phyloP scores from a whole-genome alignment of 306 rosid species.

The Prunus salicina region DNA sequence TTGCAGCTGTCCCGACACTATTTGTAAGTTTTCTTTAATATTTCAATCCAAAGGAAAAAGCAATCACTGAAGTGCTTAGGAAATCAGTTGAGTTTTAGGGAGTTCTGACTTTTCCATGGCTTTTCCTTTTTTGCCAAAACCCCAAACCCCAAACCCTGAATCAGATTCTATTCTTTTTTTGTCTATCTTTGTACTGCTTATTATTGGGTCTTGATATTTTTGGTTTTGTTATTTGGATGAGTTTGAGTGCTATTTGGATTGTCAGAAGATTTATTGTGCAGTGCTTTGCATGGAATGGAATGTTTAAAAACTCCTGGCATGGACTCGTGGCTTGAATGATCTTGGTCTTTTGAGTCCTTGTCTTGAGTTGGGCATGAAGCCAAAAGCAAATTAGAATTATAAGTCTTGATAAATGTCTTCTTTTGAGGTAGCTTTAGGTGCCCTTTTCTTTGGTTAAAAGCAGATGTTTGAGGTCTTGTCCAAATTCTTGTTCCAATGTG shows the following conservation, averaged over 20 bases:
- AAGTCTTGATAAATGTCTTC: not conserved
- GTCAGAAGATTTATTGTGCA: not conserved
- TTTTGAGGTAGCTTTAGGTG: not conserved
- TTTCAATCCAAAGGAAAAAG: not conserved
- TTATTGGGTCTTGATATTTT: not conserved
- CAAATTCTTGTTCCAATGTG: not conserved
- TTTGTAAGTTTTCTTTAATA: conserved; percentile 48
- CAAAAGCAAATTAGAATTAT: not conserved
- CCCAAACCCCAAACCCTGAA: not conserved
- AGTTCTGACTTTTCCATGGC: not conserved
- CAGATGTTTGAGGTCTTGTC: not conserved
- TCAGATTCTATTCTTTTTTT: not conserved
- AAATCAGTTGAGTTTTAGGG: not conserved
- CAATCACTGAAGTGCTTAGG: not conserved
- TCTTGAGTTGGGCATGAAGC: not conserved
- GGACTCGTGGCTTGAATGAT: not conserved
- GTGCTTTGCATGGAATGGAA: not conserved
- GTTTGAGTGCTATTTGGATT: not conserved
- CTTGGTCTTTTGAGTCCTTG: not conserved
- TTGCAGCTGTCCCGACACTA: conserved; percentile 79
- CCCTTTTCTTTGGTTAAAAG: not conserved
- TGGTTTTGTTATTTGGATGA: not conserved
- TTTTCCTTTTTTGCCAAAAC: not conserved
- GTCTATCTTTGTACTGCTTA: not conserved
- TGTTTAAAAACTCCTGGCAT: not conserved